Base-by-base conservation (phyloP, 2,329 filamentous ascomycete genomes). In the Clonostachys rhizophaga region DNA sequence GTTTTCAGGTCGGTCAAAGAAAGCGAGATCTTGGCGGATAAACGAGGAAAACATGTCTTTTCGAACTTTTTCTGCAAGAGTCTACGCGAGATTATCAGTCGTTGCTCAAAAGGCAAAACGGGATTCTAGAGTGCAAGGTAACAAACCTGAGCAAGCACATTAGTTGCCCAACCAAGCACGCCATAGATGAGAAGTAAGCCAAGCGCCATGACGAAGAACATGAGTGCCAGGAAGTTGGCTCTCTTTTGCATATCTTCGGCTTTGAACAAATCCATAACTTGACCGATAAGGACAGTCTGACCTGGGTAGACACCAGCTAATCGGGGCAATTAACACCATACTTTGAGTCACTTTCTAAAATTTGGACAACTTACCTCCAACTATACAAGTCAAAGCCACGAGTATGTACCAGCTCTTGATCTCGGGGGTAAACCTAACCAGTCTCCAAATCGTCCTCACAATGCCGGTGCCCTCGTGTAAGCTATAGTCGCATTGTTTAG, bases 161-260 rank as follows among this genome's bases (percentile, higher is more conserved):
- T 71, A 47, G 61, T 58, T 6, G 62, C 42, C 61, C 63, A 69
- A 3, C 70, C 69, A 20, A 60, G 51, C 2, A 58, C 49, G 33
- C 61, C 63, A 45, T 79, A 80, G 4, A 66, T 59, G 1, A 76
- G 46, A 2, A 75, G 58, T 34, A 73, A 70, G 4, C 61, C 71
- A 10, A 73, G 57, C 2, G 78, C 77, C 14, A 79, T 60, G 2
- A 79, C 60, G 44, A 79, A 76, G 55, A 81, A 81, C 76, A 81
- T 80, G 43, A 78, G 66, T 0, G 75, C 65, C 58, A 70, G 79
- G 52, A 80, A 79, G 58, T 81, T 72, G 6, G 67, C 72, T 20
- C 56, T 54, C n/a, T 49, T 30, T 30, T 30, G 24, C 8, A 65
- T 55, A 18, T 68, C 59, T 3, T 58, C 40, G 0, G 52, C 55